Base-by-base conservation (phyloP, 306 rosid species). In the Geum urbanum region DNA sequence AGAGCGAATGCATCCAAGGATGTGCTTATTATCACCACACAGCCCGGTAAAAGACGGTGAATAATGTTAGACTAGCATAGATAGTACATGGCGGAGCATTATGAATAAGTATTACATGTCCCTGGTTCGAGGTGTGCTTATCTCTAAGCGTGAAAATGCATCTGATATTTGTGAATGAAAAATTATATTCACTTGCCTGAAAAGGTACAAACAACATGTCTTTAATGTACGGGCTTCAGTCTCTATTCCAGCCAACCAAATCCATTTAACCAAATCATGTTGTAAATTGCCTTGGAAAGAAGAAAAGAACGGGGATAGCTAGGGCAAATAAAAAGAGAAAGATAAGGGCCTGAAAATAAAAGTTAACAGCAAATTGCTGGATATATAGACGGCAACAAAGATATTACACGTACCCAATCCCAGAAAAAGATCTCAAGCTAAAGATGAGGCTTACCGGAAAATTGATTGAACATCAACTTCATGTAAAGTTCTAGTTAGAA, bases 81-180 rank as follows among this genome's bases (percentile, higher is more conserved):
- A 11, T 2, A 32, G 37, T 27, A 41, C 32, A 68, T 45, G 63
- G 57, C 8, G 40, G 41, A 40, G 13, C 35, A 65, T 15, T 35
- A 27, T 27, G 32, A 53, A 70, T 72, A 50, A 10, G 54, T 51
- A 53, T 66, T 84, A 95, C 99, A 95, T 89, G 71, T 87, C 86
- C 81, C 79, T 83, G 66, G 99, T 92, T 76, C 83, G 97, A 35
- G 91, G 83, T 72, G 87, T 83, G 87, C 81, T 84, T 81, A 89
- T 83, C 76, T 95, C 99, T 76, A 91, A 83, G 71, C 79, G 87
- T 66, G 91, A 89, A 86, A 89, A 89, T 66, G 99, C 92, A 77
- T 95, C 99, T 22, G 99, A 86, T 76, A 95, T 91, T 89, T 95
- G 99, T 48, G 95, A 84, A 74, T 95, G 99, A 85, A 95, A 91